These are phyloP conservation scores for Cicer judaicum DNA, from an alignment of 306 rosid genomes.

Conservation along the genomic window DNA sequence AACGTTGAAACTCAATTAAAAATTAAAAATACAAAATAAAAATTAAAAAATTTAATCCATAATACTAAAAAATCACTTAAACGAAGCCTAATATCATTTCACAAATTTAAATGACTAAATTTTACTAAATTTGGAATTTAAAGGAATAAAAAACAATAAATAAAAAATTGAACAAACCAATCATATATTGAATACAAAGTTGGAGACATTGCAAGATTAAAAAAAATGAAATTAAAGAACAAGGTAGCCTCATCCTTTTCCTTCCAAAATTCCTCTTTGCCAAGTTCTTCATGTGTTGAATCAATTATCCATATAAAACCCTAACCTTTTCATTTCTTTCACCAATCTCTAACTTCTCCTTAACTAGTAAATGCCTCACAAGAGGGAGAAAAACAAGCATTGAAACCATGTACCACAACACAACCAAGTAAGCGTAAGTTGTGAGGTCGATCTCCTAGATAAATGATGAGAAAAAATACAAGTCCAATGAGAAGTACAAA, in stretches of 20 bases:
- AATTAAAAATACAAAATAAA: too few relatives aligned
- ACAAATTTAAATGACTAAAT: too few relatives aligned
- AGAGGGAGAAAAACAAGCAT: neutral
- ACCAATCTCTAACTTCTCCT: conserved; percentile 20
- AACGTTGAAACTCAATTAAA: too few relatives aligned
- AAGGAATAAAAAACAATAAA: too few relatives aligned
- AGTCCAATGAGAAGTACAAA: conserved; percentile 29
- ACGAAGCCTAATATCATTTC: too few relatives aligned
- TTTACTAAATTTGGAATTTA: too few relatives aligned
- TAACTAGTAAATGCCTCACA: neutral
- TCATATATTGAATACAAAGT: neutral
- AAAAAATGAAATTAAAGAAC: neutral
- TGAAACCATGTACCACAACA: neutral
- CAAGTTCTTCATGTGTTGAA: neutral
- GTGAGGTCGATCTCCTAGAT: neutral
- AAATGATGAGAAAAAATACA: conserved; percentile 11
- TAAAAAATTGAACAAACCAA: too few relatives aligned
- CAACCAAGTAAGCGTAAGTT: neutral
- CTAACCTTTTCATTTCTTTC: conserved; percentile 4
- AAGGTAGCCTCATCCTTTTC: neutral
- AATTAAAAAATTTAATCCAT: too few relatives aligned
- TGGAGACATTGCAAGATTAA: neutral
- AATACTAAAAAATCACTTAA: too few relatives aligned
- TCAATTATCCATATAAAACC: neutral
- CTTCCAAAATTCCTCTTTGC: neutral